Evolutionary conservation across 106 monocot genomes (phyloP).

Genomic region (Iris macrosiphon): DNA sequence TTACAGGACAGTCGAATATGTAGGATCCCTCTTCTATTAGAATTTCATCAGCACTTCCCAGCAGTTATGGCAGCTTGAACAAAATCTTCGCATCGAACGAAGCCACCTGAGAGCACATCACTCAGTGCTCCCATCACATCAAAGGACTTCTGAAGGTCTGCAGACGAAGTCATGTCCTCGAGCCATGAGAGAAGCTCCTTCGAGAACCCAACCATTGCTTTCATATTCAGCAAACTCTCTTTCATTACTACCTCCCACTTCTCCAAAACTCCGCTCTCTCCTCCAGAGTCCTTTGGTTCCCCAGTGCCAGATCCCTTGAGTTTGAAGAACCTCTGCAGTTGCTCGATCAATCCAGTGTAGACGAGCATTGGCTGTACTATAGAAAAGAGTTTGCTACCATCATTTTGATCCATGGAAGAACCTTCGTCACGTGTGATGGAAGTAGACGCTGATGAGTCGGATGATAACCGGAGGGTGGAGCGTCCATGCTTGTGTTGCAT

Average conservation of each 20-base stretch:
- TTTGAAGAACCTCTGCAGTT: conserved; percentile 89
- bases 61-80: conserved; percentile 50
- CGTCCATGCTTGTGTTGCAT: conserved; percentile 74
- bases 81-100: conserved; percentile 71
- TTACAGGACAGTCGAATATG: no score
- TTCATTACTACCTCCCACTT: conserved; percentile 83
- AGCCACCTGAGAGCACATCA: conserved; percentile 53
- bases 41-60: conserved; percentile 33
- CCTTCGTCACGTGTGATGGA: conserved; percentile 14
- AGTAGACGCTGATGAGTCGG: conserved; percentile 17
- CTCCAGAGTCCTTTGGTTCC: background rate
- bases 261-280: conserved; percentile 26
- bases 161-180: conserved; percentile 69
- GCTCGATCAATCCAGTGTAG: conserved; percentile 86
- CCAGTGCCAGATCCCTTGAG: conserved; percentile 2
- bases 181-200: conserved; percentile 85
- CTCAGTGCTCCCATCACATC: conserved; percentile 69
- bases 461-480: conserved; percentile 31
- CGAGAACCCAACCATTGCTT: conserved; percentile 82
- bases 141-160: conserved; percentile 79
- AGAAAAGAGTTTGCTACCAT: conserved; percentile 39
- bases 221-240: conserved; percentile 77
- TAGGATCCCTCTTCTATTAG: no score
- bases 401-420: conserved; percentile 22
- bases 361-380: conserved; percentile 82